A percentile compares a stretch with the other conserved stretches of the same genome.
These are phyloP conservation scores for Monosporascus sp. DNA, from an alignment of 2,329 filamentous ascomycete genomes.

Conservation along the genomic window DNA sequence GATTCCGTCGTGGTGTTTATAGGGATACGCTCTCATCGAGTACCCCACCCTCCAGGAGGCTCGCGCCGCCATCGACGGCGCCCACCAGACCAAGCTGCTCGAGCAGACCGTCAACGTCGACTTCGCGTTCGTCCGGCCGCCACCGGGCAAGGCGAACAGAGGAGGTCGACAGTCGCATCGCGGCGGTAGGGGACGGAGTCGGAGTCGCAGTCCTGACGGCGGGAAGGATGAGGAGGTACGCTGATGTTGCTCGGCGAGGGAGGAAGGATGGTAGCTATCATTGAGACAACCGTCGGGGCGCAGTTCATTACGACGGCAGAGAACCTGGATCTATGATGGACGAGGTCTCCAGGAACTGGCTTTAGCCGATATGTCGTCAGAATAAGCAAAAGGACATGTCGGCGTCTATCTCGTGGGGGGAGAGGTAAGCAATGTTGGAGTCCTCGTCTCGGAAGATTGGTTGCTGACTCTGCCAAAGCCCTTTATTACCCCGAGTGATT, in stretches of 20 bases:
- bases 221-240: slow-evolving; percentile 26
- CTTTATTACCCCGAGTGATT: not conserved
- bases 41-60: slow-evolving; percentile 76
- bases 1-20: not conserved
- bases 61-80: slow-evolving; percentile 74
- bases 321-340: not conserved
- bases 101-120: slow-evolving; percentile 79
- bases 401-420: slow-evolving; percentile 14
- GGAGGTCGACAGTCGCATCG: slow-evolving; percentile 35
- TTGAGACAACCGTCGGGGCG: not conserved
- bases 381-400: slow-evolving; percentile 24
- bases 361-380: slow-evolving; percentile 27
- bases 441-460: not conserved
- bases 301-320: slow-evolving; percentile 1
- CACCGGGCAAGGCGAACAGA: slow-evolving; percentile 53
- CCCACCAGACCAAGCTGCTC: slow-evolving; percentile 71
- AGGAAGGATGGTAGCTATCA: not conserved
- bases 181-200: slow-evolving; percentile 36
- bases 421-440: slow-evolving; percentile 9
- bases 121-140: slow-evolving; percentile 80
- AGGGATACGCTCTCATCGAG: slow-evolving; percentile 85
- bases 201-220: slow-evolving; percentile 35
- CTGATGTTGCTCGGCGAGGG: not conserved
- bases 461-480: not conserved
- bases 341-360: slow-evolving; percentile 11